Conservation (phyloP, 345 rosid species). For the Clarkia xantiana region DNA sequence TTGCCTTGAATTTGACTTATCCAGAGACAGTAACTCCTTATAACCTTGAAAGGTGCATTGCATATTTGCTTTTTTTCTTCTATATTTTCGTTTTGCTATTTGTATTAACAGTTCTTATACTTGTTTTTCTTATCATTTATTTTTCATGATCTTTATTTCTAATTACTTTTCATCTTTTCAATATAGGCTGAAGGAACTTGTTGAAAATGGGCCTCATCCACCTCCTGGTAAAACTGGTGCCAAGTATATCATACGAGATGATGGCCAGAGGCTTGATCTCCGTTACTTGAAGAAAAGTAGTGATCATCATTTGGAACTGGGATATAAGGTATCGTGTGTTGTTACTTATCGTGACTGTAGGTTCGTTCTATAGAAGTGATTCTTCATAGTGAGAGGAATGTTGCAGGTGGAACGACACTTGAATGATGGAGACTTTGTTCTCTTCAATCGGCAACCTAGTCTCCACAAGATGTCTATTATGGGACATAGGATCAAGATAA, state of each 20-base stretch:
- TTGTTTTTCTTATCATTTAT: conserved; percentile 1
- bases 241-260: conserved; percentile 90
- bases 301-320: conserved; percentile 96
- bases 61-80: too few species aligned
- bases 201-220: conserved; percentile 94
- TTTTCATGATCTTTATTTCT: neutral
- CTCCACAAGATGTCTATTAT: conserved; percentile 97
- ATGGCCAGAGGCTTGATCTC: conserved; percentile 95
- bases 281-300: conserved; percentile 97
- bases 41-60: conserved; percentile 72
- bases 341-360: neutral
- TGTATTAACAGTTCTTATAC: too few species aligned
- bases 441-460: conserved; percentile 96
- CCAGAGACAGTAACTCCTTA: conserved; percentile 96
- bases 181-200: conserved; percentile 81
- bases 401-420: conserved; percentile 93
- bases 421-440: conserved; percentile 82
- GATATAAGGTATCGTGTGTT: conserved; percentile 49
- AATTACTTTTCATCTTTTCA: neutral
- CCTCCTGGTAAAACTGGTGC: conserved; percentile 98
- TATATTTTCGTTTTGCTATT: too few species aligned
- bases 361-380: conserved; percentile 5
- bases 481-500: conserved; percentile 93
- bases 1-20: conserved; percentile 83
- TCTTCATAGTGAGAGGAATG: neutral